phyloP scores from a whole-genome alignment of 805 yeast genomes.

The Saturnispora sekii region DNA sequence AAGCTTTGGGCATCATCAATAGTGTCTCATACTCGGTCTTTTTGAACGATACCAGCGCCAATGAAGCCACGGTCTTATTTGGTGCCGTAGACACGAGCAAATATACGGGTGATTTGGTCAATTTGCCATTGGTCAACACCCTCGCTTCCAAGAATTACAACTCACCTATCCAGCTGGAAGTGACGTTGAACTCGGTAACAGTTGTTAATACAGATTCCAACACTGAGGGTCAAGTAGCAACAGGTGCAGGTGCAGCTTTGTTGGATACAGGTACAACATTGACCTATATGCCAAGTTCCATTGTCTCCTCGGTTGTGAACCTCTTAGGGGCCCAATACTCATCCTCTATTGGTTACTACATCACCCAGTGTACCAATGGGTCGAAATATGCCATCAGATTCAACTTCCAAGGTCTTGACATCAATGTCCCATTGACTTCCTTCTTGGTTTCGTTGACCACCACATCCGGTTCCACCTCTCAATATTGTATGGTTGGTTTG shows the following conservation, averaged over 20 bases:
- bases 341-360: conserved; percentile 33
- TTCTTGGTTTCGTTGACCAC: conserved; percentile 18
- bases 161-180: conserved; percentile 36
- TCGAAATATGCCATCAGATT: conserved; percentile 28
- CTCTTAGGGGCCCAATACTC: conserved; percentile 36
- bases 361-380: conserved; percentile 32
- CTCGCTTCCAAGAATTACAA: conserved; percentile 25
- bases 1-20: conserved; percentile 44
- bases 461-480: conserved; percentile 16
- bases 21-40: conserved; percentile 52
- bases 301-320: conserved; percentile 19
- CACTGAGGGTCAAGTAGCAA: conserved; percentile 16
- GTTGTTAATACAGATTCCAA: conserved; percentile 10
- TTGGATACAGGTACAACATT: conserved; percentile 54
- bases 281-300: conserved; percentile 33
- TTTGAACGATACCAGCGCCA: conserved; percentile 35
- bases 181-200: conserved; percentile 35
- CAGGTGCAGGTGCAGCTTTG: conserved; percentile 30
- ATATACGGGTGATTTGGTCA: conserved; percentile 42
- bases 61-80: conserved; percentile 49
- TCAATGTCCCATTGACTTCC: conserved; percentile 38
- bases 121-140: conserved; percentile 43
- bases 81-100: conserved; percentile 65
- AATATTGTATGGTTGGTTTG: conserved; percentile 38
- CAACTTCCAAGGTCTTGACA: conserved; percentile 47